A percentile compares a stretch with the other conserved stretches of the same genome.
These are phyloP conservation scores for Laguncularia racemosa DNA, from an alignment of 345 rosid genomes.

Conservation along the genomic window DNA sequence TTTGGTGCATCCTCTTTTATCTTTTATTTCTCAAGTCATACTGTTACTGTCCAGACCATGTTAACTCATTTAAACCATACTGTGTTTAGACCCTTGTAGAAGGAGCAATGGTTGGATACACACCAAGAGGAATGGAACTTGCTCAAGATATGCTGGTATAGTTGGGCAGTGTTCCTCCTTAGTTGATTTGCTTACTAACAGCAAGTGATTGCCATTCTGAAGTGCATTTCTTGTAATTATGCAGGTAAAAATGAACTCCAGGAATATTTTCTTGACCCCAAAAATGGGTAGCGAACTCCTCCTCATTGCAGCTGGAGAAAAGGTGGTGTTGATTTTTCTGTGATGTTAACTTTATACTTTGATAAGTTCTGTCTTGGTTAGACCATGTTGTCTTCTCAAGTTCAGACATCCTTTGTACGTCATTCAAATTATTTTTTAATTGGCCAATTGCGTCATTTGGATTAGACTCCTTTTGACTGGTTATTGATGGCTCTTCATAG, in stretches of 20 bases:
- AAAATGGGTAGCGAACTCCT: constrained; percentile 74
- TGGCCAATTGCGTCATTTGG: not conserved
- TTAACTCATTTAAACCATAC: not conserved
- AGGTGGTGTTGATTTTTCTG: constrained; percentile 21
- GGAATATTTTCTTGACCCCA: constrained; percentile 43
- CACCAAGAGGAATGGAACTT: constrained; percentile 82
- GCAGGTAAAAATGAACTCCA: constrained; percentile 61
- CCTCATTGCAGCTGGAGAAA: constrained; percentile 75
- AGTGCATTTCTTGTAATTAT: constrained; percentile 10
- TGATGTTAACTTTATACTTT: no score
- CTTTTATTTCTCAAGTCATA: not conserved
- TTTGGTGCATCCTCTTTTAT: not conserved
- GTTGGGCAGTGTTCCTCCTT: not conserved
- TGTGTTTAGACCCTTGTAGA: constrained; percentile 60
- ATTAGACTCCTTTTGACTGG: not conserved
- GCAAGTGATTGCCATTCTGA: not conserved
- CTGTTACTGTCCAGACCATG: not conserved
- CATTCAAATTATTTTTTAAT: no score
- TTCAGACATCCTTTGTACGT: no score
- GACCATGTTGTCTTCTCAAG: no score
- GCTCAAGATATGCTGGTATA: constrained; percentile 81
- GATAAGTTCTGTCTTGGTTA: no score
- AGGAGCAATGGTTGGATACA: constrained; percentile 84
- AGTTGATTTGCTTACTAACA: not conserved
- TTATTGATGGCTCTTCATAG: constrained; percentile 25